Conservation (phyloP, 176 grass and related monocot genomes). For the Triticum timopheevii region DNA sequence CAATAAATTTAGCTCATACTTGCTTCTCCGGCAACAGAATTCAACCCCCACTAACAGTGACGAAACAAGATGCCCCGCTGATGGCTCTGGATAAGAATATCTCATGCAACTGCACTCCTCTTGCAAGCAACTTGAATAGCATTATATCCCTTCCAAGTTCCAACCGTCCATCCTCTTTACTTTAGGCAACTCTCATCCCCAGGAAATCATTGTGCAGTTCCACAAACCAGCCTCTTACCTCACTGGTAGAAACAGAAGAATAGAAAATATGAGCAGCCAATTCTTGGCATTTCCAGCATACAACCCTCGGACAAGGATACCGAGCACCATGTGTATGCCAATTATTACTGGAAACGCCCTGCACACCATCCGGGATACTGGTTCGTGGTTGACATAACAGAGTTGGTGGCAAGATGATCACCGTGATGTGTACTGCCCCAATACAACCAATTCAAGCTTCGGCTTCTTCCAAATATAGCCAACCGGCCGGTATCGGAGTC, state of each 20-base stretch:
- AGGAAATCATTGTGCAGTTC: neutral
- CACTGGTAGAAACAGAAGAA: neutral
- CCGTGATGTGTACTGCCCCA: neutral
- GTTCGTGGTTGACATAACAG: neutral
- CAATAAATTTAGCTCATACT: neutral
- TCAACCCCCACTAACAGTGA: neutral
- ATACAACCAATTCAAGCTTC: conserved; percentile 19
- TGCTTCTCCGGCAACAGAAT: neutral
- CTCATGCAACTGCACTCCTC: neutral
- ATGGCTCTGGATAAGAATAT: neutral
- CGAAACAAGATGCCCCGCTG: neutral
- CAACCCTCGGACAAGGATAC: neutral
- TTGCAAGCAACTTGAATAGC: neutral
- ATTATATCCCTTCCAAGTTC: neutral
- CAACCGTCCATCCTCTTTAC: neutral
- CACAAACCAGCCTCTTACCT: neutral
- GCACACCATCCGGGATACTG: neutral
- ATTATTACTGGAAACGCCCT: neutral
- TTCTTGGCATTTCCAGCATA: neutral
- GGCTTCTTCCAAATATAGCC: neutral
- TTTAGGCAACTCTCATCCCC: neutral
- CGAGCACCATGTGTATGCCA: neutral
- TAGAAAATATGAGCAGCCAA: neutral
- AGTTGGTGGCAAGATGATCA: neutral
- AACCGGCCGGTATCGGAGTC: conserved; percentile 1